A percentile compares a stretch with the other conserved stretches of the same genome.
phyloP scores from a whole-genome alignment of 129 eudicot species.

The Sambucus nigra region DNA sequence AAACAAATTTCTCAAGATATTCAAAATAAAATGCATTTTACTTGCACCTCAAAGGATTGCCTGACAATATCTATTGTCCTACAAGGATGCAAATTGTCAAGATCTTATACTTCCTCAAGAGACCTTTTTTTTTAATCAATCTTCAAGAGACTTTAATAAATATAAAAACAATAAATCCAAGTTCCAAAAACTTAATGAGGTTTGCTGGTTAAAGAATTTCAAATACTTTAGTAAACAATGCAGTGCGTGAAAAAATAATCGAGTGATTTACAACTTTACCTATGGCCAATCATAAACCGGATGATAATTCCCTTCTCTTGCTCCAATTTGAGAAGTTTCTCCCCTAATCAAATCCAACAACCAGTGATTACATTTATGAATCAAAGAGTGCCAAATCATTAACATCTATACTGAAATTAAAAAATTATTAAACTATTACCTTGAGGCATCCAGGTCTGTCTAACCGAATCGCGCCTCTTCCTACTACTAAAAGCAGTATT shows the following conservation, averaged over 20 bases:
- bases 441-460: constrained; percentile 98
- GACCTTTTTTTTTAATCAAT: no score
- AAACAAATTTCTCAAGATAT: no score
- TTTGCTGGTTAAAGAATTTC: background rate
- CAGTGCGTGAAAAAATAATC: background rate
- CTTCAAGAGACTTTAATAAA: no score
- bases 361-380: constrained; percentile 1
- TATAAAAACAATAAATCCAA: no score
- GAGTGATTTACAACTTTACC: constrained; percentile 19
- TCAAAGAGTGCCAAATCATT: background rate
- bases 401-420: background rate
- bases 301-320: constrained; percentile 63
- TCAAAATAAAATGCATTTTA: no score
- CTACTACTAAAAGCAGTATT: constrained; percentile 96
- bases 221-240: background rate
- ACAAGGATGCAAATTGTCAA: no score
- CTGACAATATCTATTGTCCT: no score
- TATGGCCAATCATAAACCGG: constrained; percentile 74
- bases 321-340: constrained; percentile 56
- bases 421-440: constrained; percentile 30
- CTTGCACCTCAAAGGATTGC: no score
- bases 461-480: constrained; percentile 84
- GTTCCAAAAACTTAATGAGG: no score
- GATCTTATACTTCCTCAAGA: no score
- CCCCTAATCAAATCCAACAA: constrained; percentile 30